Evolutionary conservation across 2,329 filamentous ascomycete genomes (phyloP), one percentile per base, ranked within the genome.

Genomic region (Aspergillus ochraceoroseus): DNA sequence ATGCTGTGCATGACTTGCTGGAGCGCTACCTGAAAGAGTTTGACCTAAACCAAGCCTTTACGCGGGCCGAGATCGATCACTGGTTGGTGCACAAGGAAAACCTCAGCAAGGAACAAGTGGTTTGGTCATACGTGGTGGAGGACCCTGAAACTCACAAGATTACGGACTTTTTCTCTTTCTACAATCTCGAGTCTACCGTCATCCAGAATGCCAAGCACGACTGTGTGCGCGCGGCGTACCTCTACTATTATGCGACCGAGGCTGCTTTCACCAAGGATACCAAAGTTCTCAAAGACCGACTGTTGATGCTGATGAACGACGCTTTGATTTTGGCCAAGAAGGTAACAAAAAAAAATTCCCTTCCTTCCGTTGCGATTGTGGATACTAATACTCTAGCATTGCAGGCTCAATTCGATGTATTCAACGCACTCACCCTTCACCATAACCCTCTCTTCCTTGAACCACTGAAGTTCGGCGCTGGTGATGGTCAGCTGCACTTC

Each of bases 131-230:
- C 52, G 90, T 98, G 7, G 87, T 94, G 9, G 90, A 89, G 61
- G 76, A 83, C 38, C 66, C 74, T 0, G 54, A 79, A 32, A 80
- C 82, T 35, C 77, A 85, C 47, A 87, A 87, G 55, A 86, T 98
- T 58, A 95, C 87, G 25, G 92, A 98, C 67, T 95, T 95, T 70
- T 84, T 95, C 70, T 95, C 88, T 25, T 98, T 96, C 70, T 98
- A 96, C 73, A 82, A 81, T 59, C 82, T 98, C 22, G 88, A 95
- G 63, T 95, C 88, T 11, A 92, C 87, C 1, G 85, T 95, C 43
- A 94, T 98, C 56, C 82, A 83, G 53, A 80, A 87, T 59, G 71
- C 78, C 31, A 85, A 85, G 62, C 83, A 94, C 68, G 76, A 80
- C 44, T 79, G 80, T 42, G 81, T 98, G 57, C 84, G 83, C 51